phyloP scores from a whole-genome alignment of 495 filamentous ascomycete genomes.

The Neurospora sp. region DNA sequence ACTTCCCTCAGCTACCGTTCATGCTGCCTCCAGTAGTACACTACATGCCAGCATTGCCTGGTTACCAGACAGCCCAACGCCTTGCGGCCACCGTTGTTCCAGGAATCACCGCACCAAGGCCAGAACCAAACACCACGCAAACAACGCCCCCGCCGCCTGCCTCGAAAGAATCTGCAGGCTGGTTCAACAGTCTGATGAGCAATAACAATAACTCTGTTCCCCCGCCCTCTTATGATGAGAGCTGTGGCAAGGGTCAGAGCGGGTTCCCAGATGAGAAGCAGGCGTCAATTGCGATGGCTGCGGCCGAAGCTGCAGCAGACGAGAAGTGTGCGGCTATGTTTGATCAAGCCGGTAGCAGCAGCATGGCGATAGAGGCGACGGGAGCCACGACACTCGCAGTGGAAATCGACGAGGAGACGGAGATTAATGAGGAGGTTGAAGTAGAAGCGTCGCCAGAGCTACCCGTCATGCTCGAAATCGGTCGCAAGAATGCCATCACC shows the following conservation, averaged over 20 bases:
- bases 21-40: constrained; percentile 23
- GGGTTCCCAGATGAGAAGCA: constrained; percentile 48
- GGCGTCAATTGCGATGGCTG: constrained; percentile 47
- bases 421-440: constrained; percentile 11
- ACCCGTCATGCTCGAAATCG: constrained; percentile 41
- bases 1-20: constrained; percentile 16
- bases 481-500: constrained; percentile 45
- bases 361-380: constrained; percentile 8
- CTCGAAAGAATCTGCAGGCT: constrained; percentile 43
- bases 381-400: background rate
- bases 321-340: constrained; percentile 53
- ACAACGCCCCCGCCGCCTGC: constrained; percentile 24
- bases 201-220: constrained; percentile 20
- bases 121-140: constrained; percentile 25
- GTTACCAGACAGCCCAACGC: constrained; percentile 67
- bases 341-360: constrained; percentile 32
- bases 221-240: constrained; percentile 74
- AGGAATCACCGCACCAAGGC: constrained; percentile 34
- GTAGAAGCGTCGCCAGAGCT: constrained; percentile 9
- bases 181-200: constrained; percentile 21
- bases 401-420: background rate
- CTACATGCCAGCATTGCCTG: constrained; percentile 50
- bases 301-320: constrained; percentile 56
- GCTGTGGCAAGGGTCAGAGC: constrained; percentile 48
- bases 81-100: constrained; percentile 62